These are phyloP conservation scores for Tolypocladium capitatum DNA, from an alignment of 2,329 filamentous ascomycete species.

Conservation along the genomic window DNA sequence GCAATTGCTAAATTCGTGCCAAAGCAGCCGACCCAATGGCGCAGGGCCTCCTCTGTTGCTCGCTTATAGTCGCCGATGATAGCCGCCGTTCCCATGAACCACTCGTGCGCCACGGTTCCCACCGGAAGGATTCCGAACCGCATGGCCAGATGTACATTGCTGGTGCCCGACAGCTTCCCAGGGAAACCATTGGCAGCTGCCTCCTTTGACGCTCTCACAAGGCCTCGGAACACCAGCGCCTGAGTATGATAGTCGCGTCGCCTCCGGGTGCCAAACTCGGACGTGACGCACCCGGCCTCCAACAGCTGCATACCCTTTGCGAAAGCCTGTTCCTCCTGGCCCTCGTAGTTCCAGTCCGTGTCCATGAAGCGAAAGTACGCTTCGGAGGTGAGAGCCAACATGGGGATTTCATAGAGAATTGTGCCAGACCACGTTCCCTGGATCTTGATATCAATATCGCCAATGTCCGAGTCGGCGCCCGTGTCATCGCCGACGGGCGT, in stretches of 20 bases:
- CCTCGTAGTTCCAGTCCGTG: constrained; percentile 77
- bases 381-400: constrained; percentile 84
- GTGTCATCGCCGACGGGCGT: constrained; percentile 39
- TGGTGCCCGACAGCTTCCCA: constrained; percentile 75
- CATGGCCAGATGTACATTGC: constrained; percentile 96
- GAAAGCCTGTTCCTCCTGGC: constrained; percentile 74
- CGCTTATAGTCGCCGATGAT: constrained; percentile 73
- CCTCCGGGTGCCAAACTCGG: constrained; percentile 84
- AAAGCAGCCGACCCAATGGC: constrained; percentile 86
- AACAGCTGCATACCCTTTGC: constrained; percentile 68
- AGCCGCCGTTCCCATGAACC: constrained; percentile 98
- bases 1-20: constrained; percentile 76
- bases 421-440: constrained; percentile 85
- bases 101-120: constrained; percentile 88
- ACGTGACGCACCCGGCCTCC: constrained; percentile 74
- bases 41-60: constrained; percentile 72
- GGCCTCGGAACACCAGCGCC: constrained; percentile 74
- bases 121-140: constrained; percentile 73
- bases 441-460: constrained; percentile 64
- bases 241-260: constrained; percentile 92
- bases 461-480: constrained; percentile 50
- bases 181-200: constrained; percentile 48
- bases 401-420: constrained; percentile 93
- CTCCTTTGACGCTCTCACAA: constrained; percentile 67
- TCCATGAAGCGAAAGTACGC: constrained; percentile 97